Base-by-base conservation (phyloP, 1,284 basidiomycete genomes). In the Testicularia cyperi region DNA sequence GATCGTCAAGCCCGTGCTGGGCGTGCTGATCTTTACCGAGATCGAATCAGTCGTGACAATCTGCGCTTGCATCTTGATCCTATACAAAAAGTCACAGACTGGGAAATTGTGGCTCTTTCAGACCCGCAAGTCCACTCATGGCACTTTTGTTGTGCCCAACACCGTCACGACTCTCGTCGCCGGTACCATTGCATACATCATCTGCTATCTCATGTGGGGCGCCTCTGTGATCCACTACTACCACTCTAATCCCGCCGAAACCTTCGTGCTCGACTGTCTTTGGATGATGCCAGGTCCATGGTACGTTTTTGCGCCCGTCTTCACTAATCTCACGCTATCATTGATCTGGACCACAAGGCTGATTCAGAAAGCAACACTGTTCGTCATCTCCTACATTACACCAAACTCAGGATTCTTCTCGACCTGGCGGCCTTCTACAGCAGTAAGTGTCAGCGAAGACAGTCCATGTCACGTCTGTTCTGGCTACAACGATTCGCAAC, bases 271-370 rank as follows among this genome's bases (percentile, higher is more conserved):
- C n/a, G n/a, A 47, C 0, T 55, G 52, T 44, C 26, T 48, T 0
- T 55, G 27, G 23, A 48, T 28, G n/a, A 36, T 55, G 2, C 52
- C 52, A 3, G 7, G 31, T 2, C 52, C 52, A 24, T 55, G 52
- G 51, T 16, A n/a, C n/a, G n/a, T n/a, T n/a, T n/a, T n/a, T n/a
- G n/a, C n/a, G n/a, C n/a, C n/a, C n/a, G n/a, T n/a, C n/a, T n/a
- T n/a, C n/a, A n/a, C n/a, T n/a, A n/a, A n/a, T n/a, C n/a, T n/a
- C n/a, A n/a, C n/a, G n/a, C n/a, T n/a, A n/a, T n/a, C n/a, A n/a
- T n/a, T n/a, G n/a, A n/a, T n/a, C n/a, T n/a, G n/a, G n/a, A n/a
- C n/a, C n/a, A n/a, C n/a, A n/a, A n/a, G n/a, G n/a, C n/a, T n/a
- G n/a, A n/a, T n/a, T n/a, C n/a, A n/a, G n/a, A n/a, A n/a, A n/a